These are phyloP conservation scores for Rhodotorula sp. DNA, from an alignment of 1,284 basidiomycete genomes.

Conservation along the genomic window DNA sequence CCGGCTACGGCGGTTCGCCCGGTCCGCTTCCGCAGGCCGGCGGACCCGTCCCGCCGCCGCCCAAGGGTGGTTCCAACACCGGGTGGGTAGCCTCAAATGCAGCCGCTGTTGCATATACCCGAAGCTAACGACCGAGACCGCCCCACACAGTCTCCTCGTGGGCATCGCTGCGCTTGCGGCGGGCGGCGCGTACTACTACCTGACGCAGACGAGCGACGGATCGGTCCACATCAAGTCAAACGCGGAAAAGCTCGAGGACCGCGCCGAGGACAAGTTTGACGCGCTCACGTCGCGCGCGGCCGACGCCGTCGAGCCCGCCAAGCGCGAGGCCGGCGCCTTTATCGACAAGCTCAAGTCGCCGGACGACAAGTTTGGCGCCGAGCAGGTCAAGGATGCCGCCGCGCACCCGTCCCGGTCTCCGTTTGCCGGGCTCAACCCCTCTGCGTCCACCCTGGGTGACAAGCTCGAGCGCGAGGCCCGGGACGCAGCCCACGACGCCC, in stretches of 20 bases:
- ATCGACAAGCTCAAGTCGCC: constrained; percentile 7
- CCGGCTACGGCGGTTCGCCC: constrained; percentile 6
- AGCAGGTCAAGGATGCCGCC: constrained; percentile 20
- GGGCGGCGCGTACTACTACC: constrained; percentile 24
- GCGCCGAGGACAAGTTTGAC: background rate
- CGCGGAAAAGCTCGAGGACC: constrained; percentile 17
- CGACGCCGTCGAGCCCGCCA: constrained; percentile 8
- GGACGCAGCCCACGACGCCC: background rate
- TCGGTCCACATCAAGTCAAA: constrained; percentile 4
- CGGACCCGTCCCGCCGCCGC: background rate
- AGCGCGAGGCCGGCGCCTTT: constrained; percentile 15
- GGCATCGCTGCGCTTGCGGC: constrained; percentile 8
- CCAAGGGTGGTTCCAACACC: constrained; percentile 9
- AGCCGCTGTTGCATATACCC: background rate
- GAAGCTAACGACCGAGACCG: background rate
- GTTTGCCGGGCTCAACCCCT: background rate
- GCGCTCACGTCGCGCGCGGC: background rate
- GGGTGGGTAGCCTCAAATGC: background rate
- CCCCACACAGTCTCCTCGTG: constrained; percentile 12
- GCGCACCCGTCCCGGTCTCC: background rate
- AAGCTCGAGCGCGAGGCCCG: constrained; percentile 8
- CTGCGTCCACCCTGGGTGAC: constrained; percentile 5
- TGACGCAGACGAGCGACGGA: constrained; percentile 3
- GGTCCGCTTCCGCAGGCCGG: constrained; percentile 7
- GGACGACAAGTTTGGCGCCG: constrained; percentile 14